A percentile compares a stretch with the other conserved stretches of the same genome.
phyloP scores from a whole-genome alignment of 345 rosid genomes.

The Arabis alpina region DNA sequence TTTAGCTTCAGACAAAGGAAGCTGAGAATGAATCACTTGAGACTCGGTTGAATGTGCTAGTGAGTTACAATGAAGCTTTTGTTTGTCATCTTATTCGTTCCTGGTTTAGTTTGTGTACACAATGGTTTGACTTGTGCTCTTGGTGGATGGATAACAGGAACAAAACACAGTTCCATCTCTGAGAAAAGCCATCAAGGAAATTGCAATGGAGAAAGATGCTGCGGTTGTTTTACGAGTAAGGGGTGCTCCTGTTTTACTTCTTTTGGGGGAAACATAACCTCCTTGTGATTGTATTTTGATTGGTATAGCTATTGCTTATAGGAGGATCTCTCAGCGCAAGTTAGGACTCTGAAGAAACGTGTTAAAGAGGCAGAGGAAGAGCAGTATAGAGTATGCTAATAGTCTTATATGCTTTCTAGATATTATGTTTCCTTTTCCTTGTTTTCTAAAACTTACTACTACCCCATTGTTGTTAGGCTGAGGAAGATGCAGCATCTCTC shows the following conservation, averaged over 20 bases:
- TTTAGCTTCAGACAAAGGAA: slow-evolving; percentile 72
- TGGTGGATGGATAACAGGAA: slow-evolving; percentile 56
- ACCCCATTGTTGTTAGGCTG: slow-evolving; percentile 62
- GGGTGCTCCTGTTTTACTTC: slow-evolving; percentile 2
- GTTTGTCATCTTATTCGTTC: not conserved
- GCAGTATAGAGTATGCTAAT: slow-evolving; percentile 68
- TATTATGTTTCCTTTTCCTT: slow-evolving; percentile 1
- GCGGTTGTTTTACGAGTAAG: slow-evolving; percentile 91
- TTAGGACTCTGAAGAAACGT: slow-evolving; percentile 82
- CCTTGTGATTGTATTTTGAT: slow-evolving; percentile 28
- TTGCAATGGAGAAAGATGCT: slow-evolving; percentile 99
- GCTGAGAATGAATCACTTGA: slow-evolving; percentile 58
- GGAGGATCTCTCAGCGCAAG: slow-evolving; percentile 96
- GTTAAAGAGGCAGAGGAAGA: slow-evolving; percentile 94
- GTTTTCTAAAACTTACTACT: slow-evolving; percentile 20
- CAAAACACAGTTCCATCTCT: slow-evolving; percentile 86
- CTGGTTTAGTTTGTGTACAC: not conserved
- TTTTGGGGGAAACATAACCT: not conserved
- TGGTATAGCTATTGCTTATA: slow-evolving; percentile 40
- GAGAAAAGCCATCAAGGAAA: slow-evolving; percentile 92
- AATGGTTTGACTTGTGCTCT: slow-evolving; percentile 20
- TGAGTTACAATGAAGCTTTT: slow-evolving; percentile 34
- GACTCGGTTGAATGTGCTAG: slow-evolving; percentile 71
- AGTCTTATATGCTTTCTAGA: slow-evolving; percentile 34
- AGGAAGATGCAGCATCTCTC: slow-evolving; percentile 96